Evolutionary conservation across 371 early-diverging fungal species (phyloP), one percentile per base, ranked within the genome.

Genomic region (Mucor mucedo): DNA sequence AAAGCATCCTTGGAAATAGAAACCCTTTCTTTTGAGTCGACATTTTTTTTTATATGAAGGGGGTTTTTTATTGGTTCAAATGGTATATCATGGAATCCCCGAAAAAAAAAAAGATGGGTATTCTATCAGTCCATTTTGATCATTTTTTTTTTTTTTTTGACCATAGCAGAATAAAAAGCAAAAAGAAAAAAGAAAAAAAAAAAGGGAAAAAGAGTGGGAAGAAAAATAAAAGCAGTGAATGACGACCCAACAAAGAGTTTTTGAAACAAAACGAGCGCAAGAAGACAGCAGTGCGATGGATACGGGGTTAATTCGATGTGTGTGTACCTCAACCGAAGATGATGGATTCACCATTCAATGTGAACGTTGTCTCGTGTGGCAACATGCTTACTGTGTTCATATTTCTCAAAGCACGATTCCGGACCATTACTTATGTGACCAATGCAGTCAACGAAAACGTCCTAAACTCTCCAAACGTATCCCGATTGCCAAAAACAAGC

Each of bases 261-360:
- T 42, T 47, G 47, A 47, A 27, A 21, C 47, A 9, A 47, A 47
- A 47, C n/a, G 21, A 21, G 5, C 8, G 21, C n/a, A 47, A 47
- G 47, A 47, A 6, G 42, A 42, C n/a, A 21, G 1, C 4, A 47
- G 8, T 6, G 21, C 47, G 1, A 8, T 47, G 1, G 47, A 47
- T 47, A 47, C 47, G 5, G 47, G 47, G 1, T 27, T 47, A 21
- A 47, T 47, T 47, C 47, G 47, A 3, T 98, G 99, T 76, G 92
- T 99, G 52, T 99, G 99, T 79, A 88, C 87, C 32, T 89, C 85
- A 52, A 85, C 87, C 33, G 95, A 97, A 59, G 99, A 99, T 78
- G 99, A 99, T 83, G 99, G 99, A 38, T 98, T 92, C 58, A 99
- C 98, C 3, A 94, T 99, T 49, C 96, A 97, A 68, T 98, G 98